Conservation (phyloP, 2,329 filamentous ascomycete genomes). For the Beauveria varroae region DNA sequence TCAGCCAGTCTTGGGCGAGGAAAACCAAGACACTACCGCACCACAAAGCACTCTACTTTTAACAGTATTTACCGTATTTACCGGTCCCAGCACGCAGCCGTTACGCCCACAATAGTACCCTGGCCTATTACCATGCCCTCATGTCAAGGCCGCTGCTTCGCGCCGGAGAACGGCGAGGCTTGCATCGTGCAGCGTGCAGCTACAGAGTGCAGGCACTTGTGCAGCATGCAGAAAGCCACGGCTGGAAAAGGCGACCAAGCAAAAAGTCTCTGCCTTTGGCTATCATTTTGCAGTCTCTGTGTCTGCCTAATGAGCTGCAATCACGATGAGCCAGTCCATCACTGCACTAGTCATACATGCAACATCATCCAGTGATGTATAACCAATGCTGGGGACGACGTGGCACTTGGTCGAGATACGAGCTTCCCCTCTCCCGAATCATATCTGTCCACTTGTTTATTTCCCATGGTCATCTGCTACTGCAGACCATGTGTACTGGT, state of each 20-base stretch:
- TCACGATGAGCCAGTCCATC: background rate
- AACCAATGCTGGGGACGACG: conserved; percentile 1
- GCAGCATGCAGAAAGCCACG: conserved; percentile 8
- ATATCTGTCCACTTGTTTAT: background rate
- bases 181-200: conserved; percentile 11
- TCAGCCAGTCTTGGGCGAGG: background rate
- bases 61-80: no score
- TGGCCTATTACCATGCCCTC: background rate
- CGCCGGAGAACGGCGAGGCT: conserved; percentile 7
- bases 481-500: background rate
- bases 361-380: background rate
- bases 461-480: conserved; percentile 5
- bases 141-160: conserved; percentile 5
- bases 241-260: conserved; percentile 6
- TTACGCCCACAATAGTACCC: background rate
- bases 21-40: background rate
- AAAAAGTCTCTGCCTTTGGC: background rate
- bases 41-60: no score
- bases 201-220: background rate
- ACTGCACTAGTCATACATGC: background rate
- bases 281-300: background rate
- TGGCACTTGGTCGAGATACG: background rate
- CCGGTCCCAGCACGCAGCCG: background rate
- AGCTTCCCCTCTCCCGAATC: background rate
- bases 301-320: background rate